Conservation (phyloP, 2,329 filamentous ascomycete species). For the Trichoderma simmonsii region DNA sequence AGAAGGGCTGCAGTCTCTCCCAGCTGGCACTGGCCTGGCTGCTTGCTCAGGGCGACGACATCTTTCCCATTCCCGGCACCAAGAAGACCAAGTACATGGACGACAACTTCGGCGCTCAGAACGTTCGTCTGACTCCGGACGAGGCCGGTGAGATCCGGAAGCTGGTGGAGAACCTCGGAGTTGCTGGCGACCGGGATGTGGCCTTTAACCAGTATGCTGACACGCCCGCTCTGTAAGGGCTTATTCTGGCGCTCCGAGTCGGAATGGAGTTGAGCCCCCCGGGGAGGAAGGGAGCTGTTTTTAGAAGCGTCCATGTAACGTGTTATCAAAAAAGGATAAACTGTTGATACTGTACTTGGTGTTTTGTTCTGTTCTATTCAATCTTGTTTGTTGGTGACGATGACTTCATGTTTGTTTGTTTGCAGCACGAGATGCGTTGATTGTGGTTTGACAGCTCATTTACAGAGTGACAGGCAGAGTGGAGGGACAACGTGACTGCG, state of each 20-base stretch:
- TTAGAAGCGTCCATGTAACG: background rate
- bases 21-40: constrained; percentile 65
- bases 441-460: background rate
- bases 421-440: background rate
- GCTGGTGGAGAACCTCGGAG: constrained; percentile 6
- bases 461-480: background rate
- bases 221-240: background rate
- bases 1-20: constrained; percentile 52
- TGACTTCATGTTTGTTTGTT: background rate
- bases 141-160: constrained; percentile 6
- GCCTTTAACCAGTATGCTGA: constrained; percentile 1
- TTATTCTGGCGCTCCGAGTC: background rate
- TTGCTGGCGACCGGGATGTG: background rate
- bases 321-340: background rate
- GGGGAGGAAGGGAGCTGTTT: background rate
- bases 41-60: constrained; percentile 55
- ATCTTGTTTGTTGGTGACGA: no score
- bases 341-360: no score
- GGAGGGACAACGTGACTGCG: constrained; percentile 1
- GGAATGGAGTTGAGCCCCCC: background rate
- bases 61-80: constrained; percentile 57
- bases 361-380: no score
- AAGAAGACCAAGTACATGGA: constrained; percentile 46
- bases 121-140: constrained; percentile 28
- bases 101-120: constrained; percentile 40